Evolutionary conservation across 805 yeast species (phyloP), one percentile per base, ranked within the genome.

Genomic region (Barnettozyma vustinii): DNA sequence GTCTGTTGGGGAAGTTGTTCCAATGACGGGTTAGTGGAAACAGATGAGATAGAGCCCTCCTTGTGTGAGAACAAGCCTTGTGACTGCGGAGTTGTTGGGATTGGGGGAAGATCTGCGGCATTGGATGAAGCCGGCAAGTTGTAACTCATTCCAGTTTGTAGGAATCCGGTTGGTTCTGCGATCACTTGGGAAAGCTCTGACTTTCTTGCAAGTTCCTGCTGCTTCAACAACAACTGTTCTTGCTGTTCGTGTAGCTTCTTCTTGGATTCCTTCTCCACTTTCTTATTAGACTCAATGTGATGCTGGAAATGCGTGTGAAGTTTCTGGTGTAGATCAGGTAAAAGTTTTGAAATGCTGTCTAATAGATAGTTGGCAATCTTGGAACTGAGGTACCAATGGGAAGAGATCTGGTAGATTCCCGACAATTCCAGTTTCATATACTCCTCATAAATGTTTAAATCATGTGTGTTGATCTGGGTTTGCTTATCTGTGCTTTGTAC

Each of bases 321-420:
- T 44, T 65, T 66, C 4, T 57, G 56, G 52, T 65, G 73, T 21
- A 77, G 56, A 2, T 67, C 59, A 1, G 80, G 80, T 2, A 75
- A 54, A 2, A 76, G 70, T 37, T 67, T 72, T 12, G 60, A 55
- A 19, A 75, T 53, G 0, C 77, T 72, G 15, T 76, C 81, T 53
- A 71, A 66, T 32, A 77, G 69, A 53, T 77, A 79, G 33, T 63
- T 68, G 8, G 72, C 70, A 44, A 77, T 60, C 52, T 74, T 76
- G 5, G 74, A 69, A 12, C 81, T 73, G 25, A 77, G 56, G 25
- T 71, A 68, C 79, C 80, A 77, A 53, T 76, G 80, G n/a, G 67
- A 55, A 3, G 80, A 73, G 18, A 77, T 75, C 45, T 76, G 74
- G 46, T 67, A 70, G 13, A 75, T 72, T 7, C 80, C 78, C 13